Evolutionary conservation across 2,329 filamentous ascomycete species (phyloP), one percentile per base, ranked within the genome.

Genomic region (Capronia americana): DNA sequence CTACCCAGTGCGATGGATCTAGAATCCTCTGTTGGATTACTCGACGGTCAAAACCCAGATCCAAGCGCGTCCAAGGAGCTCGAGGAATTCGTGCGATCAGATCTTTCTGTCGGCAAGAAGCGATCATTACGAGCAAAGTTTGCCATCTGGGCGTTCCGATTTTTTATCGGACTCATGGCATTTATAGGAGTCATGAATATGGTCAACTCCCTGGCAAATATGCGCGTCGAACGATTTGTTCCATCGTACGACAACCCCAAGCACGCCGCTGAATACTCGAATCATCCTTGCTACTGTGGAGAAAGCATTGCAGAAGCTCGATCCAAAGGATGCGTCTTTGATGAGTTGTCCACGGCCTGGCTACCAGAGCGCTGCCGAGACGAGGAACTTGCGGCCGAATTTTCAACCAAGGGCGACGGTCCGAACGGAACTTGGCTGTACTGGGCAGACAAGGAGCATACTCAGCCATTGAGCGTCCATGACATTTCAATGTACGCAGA

Each of bases 401-500:
- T 41, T 24, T 12, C 54, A 41, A 41, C 54, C 14, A 57, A 57
- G 54, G 54, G 54, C 32, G 54, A 57, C 32, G 54, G 54, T 11
- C 54, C 54, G 14, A 57, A 57, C 10, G 54, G 32, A 4, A 57
- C 54, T 4, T 57, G 54, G 54, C 32, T 57, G 30, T 57, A 57
- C 32, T 57, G 54, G 54, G 32, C 32, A 41, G 54, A 57, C 54
- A 41, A 57, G 54, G 54, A 57, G 54, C 54, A 57, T 41, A 57
- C 54, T 4, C n/a, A 57, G 54, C 54, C 32, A 32, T 10, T 57
- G 30, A 44, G 17, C 17, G 54, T 57, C 2, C 32, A 57, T 12
- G 54, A 57, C 30, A 57, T 57, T 41, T 41, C 54, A 41, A 57
- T 57, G 54, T 57, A 57, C 54, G 54, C 54, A 8, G 54, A 57